Evolutionary conservation across 495 filamentous ascomycete genomes (phyloP), one percentile per base, ranked within the genome.

Genomic region (Usnea hakonensis): DNA sequence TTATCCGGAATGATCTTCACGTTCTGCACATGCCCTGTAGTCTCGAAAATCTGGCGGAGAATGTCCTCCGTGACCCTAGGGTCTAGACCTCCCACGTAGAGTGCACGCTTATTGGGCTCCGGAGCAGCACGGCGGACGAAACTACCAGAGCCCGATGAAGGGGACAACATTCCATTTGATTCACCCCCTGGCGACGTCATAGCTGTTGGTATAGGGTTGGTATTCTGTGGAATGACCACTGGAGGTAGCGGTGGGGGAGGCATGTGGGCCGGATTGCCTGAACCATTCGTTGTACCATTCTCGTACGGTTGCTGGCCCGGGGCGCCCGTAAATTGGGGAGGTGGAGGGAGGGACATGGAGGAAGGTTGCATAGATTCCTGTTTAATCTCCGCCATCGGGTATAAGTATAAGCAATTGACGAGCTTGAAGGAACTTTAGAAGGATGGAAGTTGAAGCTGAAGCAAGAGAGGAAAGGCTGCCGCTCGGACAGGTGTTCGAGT

Each of bases 1-100:
- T 96, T 96, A 79, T 99, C 94, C 40, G 94, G 94, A 72, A 99
- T 99, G 68, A 99, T 96, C 81, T 99, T 99, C 64, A 99, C 94
- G 68, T 89, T 97, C 74, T 96, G 86, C 64, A 99, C 94, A 77
- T 99, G 94, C 30, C 94, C 94, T 59, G 90, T 96, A 6, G 94
- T 97, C 78, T 99, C 95, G 70, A 99, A 99, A 60, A 99, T 99
- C 73, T 97, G 95, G 68, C 91, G 89, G 68, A 99, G 74, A 40
- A 97, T 90, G 71, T 97, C 94, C 71, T 99, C 94, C 37, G 94
- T 97, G 50, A 97, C 94, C 56, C 94, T 83, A 38, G 91, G 90
- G 72, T 99, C 95, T 65, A 99, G 79, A 54, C 94, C 94, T 37
- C 94, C 94, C 52, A 99, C 92, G 67, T 99, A 99, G 52, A 99